Percentiles rank a stretch among this genome's conserved stretches.
Conservation (phyloP, 306 rosid genomes). For the Medicago truncatula region DNA sequence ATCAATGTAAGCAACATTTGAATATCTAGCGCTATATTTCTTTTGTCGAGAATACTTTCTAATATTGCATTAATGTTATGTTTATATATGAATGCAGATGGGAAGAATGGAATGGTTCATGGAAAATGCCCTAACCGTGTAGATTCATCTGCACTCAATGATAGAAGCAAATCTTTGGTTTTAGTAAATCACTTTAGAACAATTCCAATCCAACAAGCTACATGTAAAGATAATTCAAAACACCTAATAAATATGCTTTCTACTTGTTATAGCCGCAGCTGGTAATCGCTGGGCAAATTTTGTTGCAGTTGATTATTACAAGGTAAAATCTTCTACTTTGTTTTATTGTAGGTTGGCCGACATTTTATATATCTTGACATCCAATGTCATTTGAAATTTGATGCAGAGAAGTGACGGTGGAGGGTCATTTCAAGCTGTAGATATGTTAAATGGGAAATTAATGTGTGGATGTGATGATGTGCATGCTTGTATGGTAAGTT, state of each 20-base stretch:
- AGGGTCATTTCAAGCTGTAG: slow-evolving; percentile 57
- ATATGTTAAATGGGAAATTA: slow-evolving; percentile 47
- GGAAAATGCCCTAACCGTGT: slow-evolving; percentile 45
- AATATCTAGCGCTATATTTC: neutral
- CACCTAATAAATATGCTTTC: slow-evolving; percentile 44
- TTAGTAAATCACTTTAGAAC: slow-evolving; percentile 47
- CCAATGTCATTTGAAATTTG: neutral
- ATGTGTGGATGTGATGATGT: slow-evolving; percentile 50
- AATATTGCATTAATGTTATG: neutral
- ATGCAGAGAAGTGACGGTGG: slow-evolving; percentile 55
- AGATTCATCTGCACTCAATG: slow-evolving; percentile 44
- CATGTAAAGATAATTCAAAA: slow-evolving; percentile 48
- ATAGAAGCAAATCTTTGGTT: slow-evolving; percentile 50
- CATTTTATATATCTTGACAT: slow-evolving; percentile 1
- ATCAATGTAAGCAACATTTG: slow-evolving; percentile 42
- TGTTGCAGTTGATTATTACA: slow-evolving; percentile 55
- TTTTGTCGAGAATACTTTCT: neutral
- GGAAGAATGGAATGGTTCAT: slow-evolving; percentile 45
- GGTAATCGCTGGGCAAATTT: slow-evolving; percentile 56
- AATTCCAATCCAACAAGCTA: slow-evolving; percentile 32
- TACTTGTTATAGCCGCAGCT: slow-evolving; percentile 38
- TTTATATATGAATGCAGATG: slow-evolving; percentile 46
- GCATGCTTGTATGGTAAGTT: slow-evolving; percentile 42
- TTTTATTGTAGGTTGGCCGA: neutral
- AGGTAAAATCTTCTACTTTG: slow-evolving; percentile 31